Evolutionary conservation across 495 filamentous ascomycete species (phyloP).

Genomic region (Penicillium pulvis): DNA sequence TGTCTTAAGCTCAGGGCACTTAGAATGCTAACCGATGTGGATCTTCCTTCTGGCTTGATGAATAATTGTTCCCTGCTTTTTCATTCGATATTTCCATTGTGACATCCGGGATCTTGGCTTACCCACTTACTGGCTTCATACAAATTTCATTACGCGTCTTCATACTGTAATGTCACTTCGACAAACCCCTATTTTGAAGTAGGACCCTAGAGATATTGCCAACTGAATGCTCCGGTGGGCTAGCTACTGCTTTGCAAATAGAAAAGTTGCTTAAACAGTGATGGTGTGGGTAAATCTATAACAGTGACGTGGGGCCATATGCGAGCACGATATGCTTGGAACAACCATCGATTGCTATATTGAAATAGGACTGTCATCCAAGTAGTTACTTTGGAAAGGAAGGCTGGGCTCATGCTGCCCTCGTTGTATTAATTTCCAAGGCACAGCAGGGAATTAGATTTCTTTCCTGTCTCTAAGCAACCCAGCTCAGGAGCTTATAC

Average conservation of each 20-base stretch:
- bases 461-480: too few relatives aligned
- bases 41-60: not conserved
- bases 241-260: not conserved
- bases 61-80: not conserved
- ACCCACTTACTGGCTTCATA: not conserved
- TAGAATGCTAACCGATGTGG: constrained; percentile 3
- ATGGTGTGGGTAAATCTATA: constrained; percentile 13
- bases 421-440: too few relatives aligned
- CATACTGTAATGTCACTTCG: not conserved
- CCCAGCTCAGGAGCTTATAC: not conserved
- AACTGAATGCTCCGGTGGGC: not conserved
- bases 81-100: not conserved
- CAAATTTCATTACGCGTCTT: not conserved
- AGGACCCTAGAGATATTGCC: not conserved
- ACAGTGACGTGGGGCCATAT: constrained; percentile 2
- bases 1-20: constrained; percentile 14
- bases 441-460: too few relatives aligned
- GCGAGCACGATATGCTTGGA: not conserved
- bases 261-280: not conserved
- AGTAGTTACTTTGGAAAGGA: too few relatives aligned
- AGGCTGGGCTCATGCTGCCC: too few relatives aligned
- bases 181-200: not conserved
- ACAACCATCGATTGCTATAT: not conserved
- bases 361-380: not conserved
- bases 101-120: constrained; percentile 9